Percentiles rank a stretch among this genome's conserved stretches.
Conservation (phyloP, 2,329 filamentous ascomycete genomes). For the Nigrospora osmanthi region DNA sequence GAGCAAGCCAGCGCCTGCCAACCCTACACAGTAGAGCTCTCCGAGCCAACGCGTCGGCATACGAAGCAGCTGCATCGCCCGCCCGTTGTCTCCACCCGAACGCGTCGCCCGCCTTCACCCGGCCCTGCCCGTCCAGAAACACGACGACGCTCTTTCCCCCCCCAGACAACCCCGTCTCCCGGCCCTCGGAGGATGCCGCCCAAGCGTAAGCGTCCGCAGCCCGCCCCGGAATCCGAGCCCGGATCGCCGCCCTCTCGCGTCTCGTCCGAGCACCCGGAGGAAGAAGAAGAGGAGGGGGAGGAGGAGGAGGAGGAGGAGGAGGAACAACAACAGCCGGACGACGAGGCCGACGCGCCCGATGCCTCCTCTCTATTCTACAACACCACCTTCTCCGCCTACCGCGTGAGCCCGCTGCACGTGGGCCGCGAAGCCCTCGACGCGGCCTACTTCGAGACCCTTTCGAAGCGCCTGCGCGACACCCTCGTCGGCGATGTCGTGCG, state of each 20-base stretch:
- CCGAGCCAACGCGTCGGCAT: too few species aligned
- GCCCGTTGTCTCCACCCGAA: too few species aligned
- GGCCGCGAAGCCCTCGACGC: conserved; percentile 30
- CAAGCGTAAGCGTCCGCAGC: conserved; percentile 2
- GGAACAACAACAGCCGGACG: conserved; percentile 12
- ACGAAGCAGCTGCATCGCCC: too few species aligned
- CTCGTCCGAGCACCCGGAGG: neutral
- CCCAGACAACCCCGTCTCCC: neutral
- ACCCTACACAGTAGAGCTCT: too few species aligned
- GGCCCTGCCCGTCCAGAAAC: too few species aligned
- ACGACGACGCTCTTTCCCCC: neutral
- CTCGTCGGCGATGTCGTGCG: conserved; percentile 53
- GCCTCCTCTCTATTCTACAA: conserved; percentile 33
- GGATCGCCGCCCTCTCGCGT: neutral
- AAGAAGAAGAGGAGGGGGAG: neutral
- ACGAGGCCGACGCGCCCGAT: conserved; percentile 20
- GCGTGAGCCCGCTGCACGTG: conserved; percentile 44
- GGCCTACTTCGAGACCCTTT: conserved; percentile 31
- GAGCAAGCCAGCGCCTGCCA: too few species aligned
- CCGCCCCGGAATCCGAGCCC: neutral
- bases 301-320: too few species aligned
- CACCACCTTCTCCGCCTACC: conserved; percentile 50
- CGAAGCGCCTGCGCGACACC: conserved; percentile 41
- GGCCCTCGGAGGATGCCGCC: conserved; percentile 1
- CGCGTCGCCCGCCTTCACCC: too few species aligned